phyloP scores from a whole-genome alignment of 805 yeast species.

The Candida hispaniensis region DNA sequence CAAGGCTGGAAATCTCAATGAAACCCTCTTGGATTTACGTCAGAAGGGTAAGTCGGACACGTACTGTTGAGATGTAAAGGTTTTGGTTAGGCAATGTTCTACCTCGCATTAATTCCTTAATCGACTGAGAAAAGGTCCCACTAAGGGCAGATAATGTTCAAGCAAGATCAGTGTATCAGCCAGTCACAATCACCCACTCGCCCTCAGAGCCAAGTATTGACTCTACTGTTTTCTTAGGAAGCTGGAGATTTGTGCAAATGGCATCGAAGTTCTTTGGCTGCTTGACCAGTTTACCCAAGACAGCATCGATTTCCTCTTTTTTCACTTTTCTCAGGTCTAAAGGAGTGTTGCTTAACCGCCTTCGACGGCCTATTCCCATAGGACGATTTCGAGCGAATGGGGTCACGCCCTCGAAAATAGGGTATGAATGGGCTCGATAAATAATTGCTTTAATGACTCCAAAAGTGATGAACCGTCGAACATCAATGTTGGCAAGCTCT shows the following conservation, averaged over 20 bases:
- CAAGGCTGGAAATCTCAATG: conserved; percentile 31
- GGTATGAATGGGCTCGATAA: conserved; percentile 70
- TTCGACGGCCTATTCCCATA: conserved; percentile 7
- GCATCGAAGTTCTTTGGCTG: conserved; percentile 27
- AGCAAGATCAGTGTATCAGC: neutral
- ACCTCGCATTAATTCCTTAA: too few species aligned
- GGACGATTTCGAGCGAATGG: conserved; percentile 10
- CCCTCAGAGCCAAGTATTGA: conserved; percentile 38
- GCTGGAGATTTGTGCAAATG: conserved; percentile 58
- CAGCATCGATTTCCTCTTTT: conserved; percentile 18
- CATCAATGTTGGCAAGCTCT: conserved; percentile 54
- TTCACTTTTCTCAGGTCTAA: conserved; percentile 8
- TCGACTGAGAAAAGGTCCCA: too few species aligned
- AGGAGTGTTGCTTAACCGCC: conserved; percentile 2
- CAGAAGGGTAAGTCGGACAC: conserved; percentile 27
- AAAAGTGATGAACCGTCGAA: conserved; percentile 74
- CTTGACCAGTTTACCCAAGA: conserved; percentile 19
- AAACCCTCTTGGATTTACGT: conserved; percentile 30
- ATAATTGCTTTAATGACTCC: conserved; percentile 76
- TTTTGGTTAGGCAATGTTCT: neutral
- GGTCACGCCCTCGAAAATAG: conserved; percentile 36
- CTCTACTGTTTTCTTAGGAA: conserved; percentile 47
- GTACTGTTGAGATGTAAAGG: conserved; percentile 17
- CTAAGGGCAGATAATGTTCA: conserved; percentile 7
- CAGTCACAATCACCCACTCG: conserved; percentile 38